Base-by-base conservation (phyloP, 108 stramenopile genomes). In the Discostella pseudostelligera region DNA sequence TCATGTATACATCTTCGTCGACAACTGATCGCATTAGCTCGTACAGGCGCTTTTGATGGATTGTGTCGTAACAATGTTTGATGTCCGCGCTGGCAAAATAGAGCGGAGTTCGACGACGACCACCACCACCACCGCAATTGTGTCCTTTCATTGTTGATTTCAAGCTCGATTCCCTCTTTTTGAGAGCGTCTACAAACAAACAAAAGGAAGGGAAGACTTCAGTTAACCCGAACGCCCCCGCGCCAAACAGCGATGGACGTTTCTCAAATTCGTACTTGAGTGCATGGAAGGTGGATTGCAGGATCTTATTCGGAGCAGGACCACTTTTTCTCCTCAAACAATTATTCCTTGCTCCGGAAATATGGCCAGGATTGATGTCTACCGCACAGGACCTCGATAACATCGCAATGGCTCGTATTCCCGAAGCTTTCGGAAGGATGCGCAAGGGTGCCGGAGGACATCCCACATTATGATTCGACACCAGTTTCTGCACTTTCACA, bases 41-140 rank as follows among this genome's bases (percentile, higher is more conserved):
- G 58, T 72, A 76, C 32, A 95, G 58, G 47, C 78, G 72, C 20
- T 81, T 47, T 69, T 92, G 90, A 50, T 90, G 69, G 20, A 95
- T 92, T 17, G 68, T 85, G 50, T 95, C 94, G 40, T 87, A 95
- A 63, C 90, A 92, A 50, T 87, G 81, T 45, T 83, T 77, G 57
- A 95, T 88, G 50, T 95, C 94, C 8, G 85, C 84, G 59, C 83
- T 86, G 22, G 83, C 87, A 63, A 92, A 90, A 62, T 80, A 86
- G 0, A 95, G 76, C 37, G 53, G 53, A 36, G 26, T 32, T 25
- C 49, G 49, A 50, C 46, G 4, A 46, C 16, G 20, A 17, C 16
- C 46, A 1, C 16, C 46, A 4, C 9, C 49, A 6, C 21, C 6
- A 13, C 49, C 22, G 25, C 49, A 11, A 4, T 13, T 59, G 12